Evolutionary conservation across 148 eudicot species (phyloP).

Genomic region (Rhododendron molle): DNA sequence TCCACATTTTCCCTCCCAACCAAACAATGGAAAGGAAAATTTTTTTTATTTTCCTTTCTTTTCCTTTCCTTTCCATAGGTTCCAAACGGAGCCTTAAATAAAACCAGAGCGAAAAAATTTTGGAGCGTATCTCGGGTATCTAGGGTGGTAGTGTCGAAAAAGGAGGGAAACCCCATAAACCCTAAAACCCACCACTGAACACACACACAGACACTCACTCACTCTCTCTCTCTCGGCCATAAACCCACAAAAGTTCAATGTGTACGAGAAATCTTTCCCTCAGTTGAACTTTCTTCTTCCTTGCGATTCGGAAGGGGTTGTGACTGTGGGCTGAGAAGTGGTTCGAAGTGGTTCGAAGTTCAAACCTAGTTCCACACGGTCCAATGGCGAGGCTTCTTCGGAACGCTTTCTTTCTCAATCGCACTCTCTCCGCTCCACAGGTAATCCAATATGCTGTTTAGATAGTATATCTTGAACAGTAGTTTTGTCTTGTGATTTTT

Average conservation of each 20-base stretch:
- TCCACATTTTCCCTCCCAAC: no score
- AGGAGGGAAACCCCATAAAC: constrained; percentile 20
- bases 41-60: no score
- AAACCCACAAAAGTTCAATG: neutral
- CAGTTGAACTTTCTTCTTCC: neutral
- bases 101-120: no score
- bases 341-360: neutral
- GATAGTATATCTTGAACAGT: neutral
- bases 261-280: neutral
- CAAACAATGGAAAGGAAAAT: no score
- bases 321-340: neutral
- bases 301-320: neutral
- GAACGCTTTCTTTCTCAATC: constrained; percentile 28
- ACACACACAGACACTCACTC: no score
- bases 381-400: constrained; percentile 54
- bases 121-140: neutral
- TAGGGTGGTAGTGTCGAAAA: neutral
- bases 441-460: neutral
- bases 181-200: constrained; percentile 4
- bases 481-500: neutral
- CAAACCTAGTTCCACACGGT: neutral
- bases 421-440: constrained; percentile 22
- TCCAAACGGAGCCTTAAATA: no score
- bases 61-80: no score
- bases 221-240: neutral